Conservation (phyloP, 495 filamentous ascomycete species). For the Niebla homalea region DNA sequence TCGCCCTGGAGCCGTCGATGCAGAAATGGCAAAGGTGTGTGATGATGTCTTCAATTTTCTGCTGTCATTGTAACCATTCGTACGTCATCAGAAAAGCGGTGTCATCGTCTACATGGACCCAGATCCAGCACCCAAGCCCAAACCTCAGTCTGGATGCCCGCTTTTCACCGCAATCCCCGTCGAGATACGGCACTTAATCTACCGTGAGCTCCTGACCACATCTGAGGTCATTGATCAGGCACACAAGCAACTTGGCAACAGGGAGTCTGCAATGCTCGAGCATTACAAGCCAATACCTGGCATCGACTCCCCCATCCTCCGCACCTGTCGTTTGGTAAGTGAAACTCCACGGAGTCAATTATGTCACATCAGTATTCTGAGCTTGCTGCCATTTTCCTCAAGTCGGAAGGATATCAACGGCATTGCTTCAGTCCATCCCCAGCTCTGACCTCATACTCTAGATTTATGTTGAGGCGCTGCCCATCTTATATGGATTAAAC, state of each 20-base stretch:
- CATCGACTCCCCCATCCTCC: slow-evolving; percentile 9
- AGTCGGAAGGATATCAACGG: too few species aligned
- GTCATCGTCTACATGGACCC: slow-evolving; percentile 6
- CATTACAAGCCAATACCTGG: slow-evolving; percentile 13
- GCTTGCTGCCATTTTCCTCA: too few species aligned
- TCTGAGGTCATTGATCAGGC: slow-evolving; percentile 11
- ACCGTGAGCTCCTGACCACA: slow-evolving; percentile 8
- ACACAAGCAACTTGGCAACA: slow-evolving; percentile 13
- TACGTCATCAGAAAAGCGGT: background rate
- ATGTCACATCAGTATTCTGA: too few species aligned
- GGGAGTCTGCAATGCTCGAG: slow-evolving; percentile 12
- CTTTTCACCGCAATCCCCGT: slow-evolving; percentile 8
- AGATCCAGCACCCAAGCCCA: background rate
- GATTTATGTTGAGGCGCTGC: slow-evolving; percentile 12
- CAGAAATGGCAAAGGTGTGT: slow-evolving; percentile 9
- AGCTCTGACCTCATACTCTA: too few species aligned
- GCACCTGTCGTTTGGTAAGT: slow-evolving; percentile 7
- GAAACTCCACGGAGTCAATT: too few species aligned
- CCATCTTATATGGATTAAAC: slow-evolving; percentile 14
- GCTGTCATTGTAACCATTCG: background rate
- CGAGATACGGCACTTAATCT: slow-evolving; percentile 15
- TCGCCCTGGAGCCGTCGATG: slow-evolving; percentile 1
- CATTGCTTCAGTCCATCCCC: too few species aligned
- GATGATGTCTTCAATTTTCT: background rate
- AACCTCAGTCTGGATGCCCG: slow-evolving; percentile 6